A percentile compares a stretch with the other conserved stretches of the same genome.
These are phyloP conservation scores for Diaporthe ilicicola DNA, from an alignment of 2,329 filamentous ascomycete species.

Conservation along the genomic window DNA sequence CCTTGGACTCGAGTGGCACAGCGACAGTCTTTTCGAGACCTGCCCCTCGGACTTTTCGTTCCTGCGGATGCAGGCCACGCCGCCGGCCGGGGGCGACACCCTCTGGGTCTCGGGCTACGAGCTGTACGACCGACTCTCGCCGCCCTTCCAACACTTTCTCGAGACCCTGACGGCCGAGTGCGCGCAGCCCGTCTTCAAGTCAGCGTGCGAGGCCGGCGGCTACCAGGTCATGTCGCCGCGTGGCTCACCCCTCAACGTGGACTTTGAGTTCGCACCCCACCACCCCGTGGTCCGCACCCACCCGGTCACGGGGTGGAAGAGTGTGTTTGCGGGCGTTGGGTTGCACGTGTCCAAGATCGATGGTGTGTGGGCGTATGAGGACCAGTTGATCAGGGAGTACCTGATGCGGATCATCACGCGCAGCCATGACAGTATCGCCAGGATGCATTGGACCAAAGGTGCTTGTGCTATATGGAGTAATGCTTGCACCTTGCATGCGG, in stretches of 20 bases:
- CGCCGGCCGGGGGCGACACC: constrained; percentile 65
- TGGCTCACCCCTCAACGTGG: constrained; percentile 60
- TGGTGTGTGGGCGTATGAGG: constrained; percentile 52
- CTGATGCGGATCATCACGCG: constrained; percentile 41
- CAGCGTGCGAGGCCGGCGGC: constrained; percentile 53
- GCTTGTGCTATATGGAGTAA: constrained; percentile 52
- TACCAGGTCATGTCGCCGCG: constrained; percentile 57
- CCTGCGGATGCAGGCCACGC: constrained; percentile 61
- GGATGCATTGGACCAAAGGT: constrained; percentile 50
- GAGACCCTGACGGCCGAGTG: constrained; percentile 66
- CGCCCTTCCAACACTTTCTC: constrained; percentile 64
- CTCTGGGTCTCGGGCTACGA: constrained; percentile 75
- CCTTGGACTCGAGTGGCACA: constrained; percentile 62
- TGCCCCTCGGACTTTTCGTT: constrained; percentile 70
- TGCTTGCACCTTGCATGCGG: constrained; percentile 42
- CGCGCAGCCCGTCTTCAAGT: constrained; percentile 58
- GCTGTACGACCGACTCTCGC: constrained; percentile 70
- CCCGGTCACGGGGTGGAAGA: constrained; percentile 67
- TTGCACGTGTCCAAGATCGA: constrained; percentile 61
- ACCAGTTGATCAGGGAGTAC: constrained; percentile 50
- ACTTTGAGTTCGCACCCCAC: constrained; percentile 54
- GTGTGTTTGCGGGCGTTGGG: constrained; percentile 58
- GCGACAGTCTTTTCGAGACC: constrained; percentile 72
- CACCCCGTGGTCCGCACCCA: constrained; percentile 67
- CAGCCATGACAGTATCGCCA: constrained; percentile 50